Base-by-base conservation (phyloP, 2,329 filamentous ascomycete genomes). In the Ascochyta clinopodiicola region DNA sequence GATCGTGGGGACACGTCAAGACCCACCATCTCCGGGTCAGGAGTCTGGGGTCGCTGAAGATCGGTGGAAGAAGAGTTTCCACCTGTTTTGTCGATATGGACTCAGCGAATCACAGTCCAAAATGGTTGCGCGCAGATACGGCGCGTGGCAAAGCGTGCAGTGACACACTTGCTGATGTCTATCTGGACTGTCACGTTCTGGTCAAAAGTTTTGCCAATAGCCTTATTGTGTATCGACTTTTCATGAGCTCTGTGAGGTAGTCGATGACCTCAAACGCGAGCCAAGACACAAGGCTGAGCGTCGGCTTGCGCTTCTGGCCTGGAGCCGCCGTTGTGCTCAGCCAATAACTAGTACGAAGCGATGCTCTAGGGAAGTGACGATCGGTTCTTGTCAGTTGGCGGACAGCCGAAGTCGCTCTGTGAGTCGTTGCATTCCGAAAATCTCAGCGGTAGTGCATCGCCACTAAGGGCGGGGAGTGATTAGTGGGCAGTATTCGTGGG, bases 391-490 rank as follows among this genome's bases (percentile, higher is more conserved):
- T 40, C 36, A 54, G 51, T 47, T 22, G 38, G 56, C 45, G 51
- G 52, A 38, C 45, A 55, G 53, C 56, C 56, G 59, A 60, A 51
- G 42, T 62, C 54, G 59, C 50, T 44, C 37, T 57, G 55, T 60
- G 57, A 62, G 47, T 60, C 51, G 57, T 51, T 56, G 59, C 37
- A 54, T 67, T 68, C 67, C 67, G 67, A 70, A 56, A 69, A 66
- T 59, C 63, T 51, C 51, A 57, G 62, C 67, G 65, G 54, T 61
- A 49, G 55, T 58, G 55, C 44, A 54, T 61, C 36, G 66, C 62
- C 63, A 68, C 59, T 58, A 51, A 51, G 45, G 48, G 63, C 61
- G 67, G 63, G 63, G 63, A 45, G 53, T 60, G 44, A 46, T 46
- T 56, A 46, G 47, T 34, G 59, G 55, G 46, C 48, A 39, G 43